Base-by-base conservation (phyloP, 1,284 basidiomycete genomes). In the Puccinia hordei region DNA sequence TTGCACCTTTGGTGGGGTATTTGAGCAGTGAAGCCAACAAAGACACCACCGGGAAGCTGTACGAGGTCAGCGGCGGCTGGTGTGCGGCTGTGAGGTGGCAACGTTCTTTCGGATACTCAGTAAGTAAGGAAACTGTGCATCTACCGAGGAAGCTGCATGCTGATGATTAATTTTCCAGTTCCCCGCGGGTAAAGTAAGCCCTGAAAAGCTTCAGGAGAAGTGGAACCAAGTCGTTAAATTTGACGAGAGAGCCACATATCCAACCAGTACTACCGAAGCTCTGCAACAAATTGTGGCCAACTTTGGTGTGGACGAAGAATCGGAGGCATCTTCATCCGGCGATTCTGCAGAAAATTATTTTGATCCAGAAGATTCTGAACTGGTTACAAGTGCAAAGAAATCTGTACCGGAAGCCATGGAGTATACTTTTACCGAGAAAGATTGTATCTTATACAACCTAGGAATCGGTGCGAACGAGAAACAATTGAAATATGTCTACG, bases 361-460 rank as follows among this genome's bases (percentile, higher is more conserved):
- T 73, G 94, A 97, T 85, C 87, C 91, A 9, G 92, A 95, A 85
- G 96, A 99, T 86, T 90, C 94, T 0, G 89, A 91, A 74, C 87
- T 93, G 73, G 93, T 99, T 80, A 90, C 88, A 35, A 89, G 92
- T 73, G 94, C 93, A 61, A 98, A 98, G 89, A 89, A 89, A 85
- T 87, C 87, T 38, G 73, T 82, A 22, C 85, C 87, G 1, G 89
- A 90, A 19, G 87, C 90, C 10, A 86, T 88, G 61, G 89, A 90
- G 63, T 95, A 89, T 87, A 88, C 86, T 38, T 99, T 92, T 87
- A 90, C 90, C 13, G 94, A 97, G 87, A 90, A 93, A 51, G 96
- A 99, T 85, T 90, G 98, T 57, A 93, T 98, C 83, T 88, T 99
- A 24, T 99, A 99, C 88, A 98, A 98, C 87, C 88, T 99, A 46